Evolutionary conservation across 768 basidiomycete species (phyloP), one percentile per base, ranked within the genome.

Genomic region (Auriscalpium vulgare): DNA sequence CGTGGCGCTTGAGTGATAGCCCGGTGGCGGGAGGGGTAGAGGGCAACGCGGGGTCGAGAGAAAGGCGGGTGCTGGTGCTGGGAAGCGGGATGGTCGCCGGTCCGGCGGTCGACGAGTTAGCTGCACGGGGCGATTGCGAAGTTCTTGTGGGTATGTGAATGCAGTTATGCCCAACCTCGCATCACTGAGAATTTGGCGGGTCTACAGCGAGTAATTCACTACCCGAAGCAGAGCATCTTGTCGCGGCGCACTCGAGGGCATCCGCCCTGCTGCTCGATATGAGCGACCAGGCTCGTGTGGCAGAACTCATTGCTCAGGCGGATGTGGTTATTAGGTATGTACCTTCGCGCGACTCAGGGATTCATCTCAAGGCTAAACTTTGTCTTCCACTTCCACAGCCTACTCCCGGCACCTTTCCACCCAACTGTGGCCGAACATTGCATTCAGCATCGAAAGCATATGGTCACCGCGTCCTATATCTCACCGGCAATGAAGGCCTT

Each of bases 1-100:
- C 67, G 54, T 84, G 76, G 70, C 69, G 69, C 23, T 44, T 53
- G 10, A 34, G 49, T 45, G 50, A 56, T 40, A 53, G 52, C 3
- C 57, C 55, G 35, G 37, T 10, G 29, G 23, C 34, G n/a, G 21
- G 16, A n/a, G n/a, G n/a, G 17, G 52, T 23, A 8, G 34, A 16
- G n/a, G 13, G 10, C 47, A 43, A 38, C 51, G 57, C 48, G 11
- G 29, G 4, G 34, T 37, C 19, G 37, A 71, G 56, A 61, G 83
- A 80, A 70, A 86, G 85, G 73, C 81, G 77, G 63, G 78, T 94
- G 0, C 68, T 97, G 37, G 74, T 97, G 64, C 77, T 97, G 2
- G 95, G 95, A 8, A 92, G 89, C 54, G 95, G 95, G n/a, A 92
- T 97, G 84, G 95, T 97, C 17, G 91, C 93, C 5, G 87, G 86